Evolutionary conservation across 129 eudicot genomes (phyloP).

Genomic region (Ambrosia trifida): DNA sequence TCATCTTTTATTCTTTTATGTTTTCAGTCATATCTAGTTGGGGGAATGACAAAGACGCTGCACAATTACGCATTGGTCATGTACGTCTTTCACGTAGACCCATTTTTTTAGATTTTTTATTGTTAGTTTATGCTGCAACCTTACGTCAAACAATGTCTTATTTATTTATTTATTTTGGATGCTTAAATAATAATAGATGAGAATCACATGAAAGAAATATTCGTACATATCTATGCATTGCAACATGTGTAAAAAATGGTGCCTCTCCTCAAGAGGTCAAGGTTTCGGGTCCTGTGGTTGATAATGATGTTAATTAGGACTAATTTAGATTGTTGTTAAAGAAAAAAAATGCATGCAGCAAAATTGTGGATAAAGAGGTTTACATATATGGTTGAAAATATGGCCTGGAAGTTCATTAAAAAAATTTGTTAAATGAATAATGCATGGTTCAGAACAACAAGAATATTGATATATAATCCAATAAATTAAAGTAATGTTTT

Average conservation of each 20-base stretch:
- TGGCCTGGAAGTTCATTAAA: neutral
- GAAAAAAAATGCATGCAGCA: no score
- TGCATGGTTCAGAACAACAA: neutral
- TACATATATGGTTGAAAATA: neutral
- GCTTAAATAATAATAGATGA: constrained; percentile 13
- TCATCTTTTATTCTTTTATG: constrained; percentile 13
- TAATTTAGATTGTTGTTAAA: no score
- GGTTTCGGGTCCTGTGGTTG: no score
- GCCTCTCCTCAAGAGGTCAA: no score
- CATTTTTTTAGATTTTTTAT: constrained; percentile 8
- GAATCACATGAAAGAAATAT: constrained; percentile 2
- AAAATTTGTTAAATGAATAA: neutral
- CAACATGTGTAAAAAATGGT: neutral
- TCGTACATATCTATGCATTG: neutral
- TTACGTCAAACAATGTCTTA: constrained; percentile 6
- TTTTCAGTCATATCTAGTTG: constrained; percentile 59
- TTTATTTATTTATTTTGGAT: neutral
- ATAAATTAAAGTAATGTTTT: neutral
- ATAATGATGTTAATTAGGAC: no score
- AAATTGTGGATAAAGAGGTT: neutral
- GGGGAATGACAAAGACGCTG: constrained; percentile 84
- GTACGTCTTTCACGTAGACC: constrained; percentile 46
- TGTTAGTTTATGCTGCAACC: constrained; percentile 18
- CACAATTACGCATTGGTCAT: constrained; percentile 69
- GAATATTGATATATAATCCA: neutral